Percentiles rank a stretch among this genome's conserved stretches.
phyloP scores from a whole-genome alignment of 177 flowering plant species.

The Tripterygium wilfordii region DNA sequence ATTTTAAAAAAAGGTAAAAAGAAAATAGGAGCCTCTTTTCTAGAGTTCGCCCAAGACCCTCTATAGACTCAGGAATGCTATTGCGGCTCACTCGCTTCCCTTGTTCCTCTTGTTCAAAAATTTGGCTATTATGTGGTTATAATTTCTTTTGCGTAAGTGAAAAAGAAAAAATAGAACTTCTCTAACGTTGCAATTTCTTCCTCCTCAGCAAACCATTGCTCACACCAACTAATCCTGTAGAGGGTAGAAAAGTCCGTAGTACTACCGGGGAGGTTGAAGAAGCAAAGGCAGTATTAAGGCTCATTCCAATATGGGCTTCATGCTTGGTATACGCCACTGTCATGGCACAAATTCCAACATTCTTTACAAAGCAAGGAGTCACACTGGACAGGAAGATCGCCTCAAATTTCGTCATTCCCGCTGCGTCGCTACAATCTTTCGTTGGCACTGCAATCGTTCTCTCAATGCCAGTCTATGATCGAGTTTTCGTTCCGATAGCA shows the following conservation, averaged over 20 bases:
- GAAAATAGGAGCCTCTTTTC: too few relatives aligned
- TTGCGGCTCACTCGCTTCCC: too few relatives aligned
- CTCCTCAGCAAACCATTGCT: slow-evolving; percentile 7
- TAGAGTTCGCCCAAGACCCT: too few relatives aligned
- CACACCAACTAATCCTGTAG: slow-evolving; percentile 32
- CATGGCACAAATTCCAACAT: slow-evolving; percentile 7
- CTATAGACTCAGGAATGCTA: too few relatives aligned
- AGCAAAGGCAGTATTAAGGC: slow-evolving; percentile 7
- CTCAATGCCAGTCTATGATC: slow-evolving; percentile 10
- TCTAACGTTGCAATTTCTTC: too few relatives aligned
- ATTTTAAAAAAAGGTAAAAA: too few relatives aligned
- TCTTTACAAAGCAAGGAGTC: slow-evolving; percentile 14
- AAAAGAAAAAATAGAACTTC: too few relatives aligned
- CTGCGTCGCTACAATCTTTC: slow-evolving; percentile 11
- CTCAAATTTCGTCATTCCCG: slow-evolving; percentile 6
- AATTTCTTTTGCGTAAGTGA: too few relatives aligned
- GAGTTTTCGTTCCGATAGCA: slow-evolving; percentile 10
- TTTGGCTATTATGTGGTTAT: too few relatives aligned
- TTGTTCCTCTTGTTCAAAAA: too few relatives aligned
- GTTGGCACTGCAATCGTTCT: not conserved
- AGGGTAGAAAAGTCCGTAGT: not conserved
- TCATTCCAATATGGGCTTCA: slow-evolving; percentile 8
- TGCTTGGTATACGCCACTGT: not conserved
- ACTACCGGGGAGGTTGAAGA: slow-evolving; percentile 6
- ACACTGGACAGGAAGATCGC: slow-evolving; percentile 9